A percentile compares a stretch with the other conserved stretches of the same genome.
Conservation (phyloP, 352 stramenopile species). For the Paralagenidium karlingii region DNA sequence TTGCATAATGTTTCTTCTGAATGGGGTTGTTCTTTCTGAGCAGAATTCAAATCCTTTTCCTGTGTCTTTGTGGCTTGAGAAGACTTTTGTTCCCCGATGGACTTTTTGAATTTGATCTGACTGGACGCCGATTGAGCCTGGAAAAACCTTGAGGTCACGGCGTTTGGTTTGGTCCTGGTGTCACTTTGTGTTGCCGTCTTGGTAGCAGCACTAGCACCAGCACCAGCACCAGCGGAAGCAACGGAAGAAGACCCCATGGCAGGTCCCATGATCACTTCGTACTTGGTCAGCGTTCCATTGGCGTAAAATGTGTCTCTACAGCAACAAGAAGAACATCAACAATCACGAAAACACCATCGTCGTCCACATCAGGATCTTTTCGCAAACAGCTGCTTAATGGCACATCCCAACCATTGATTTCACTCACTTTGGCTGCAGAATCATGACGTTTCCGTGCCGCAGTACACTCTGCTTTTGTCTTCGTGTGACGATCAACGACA, state of each 20-base stretch:
- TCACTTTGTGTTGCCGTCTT: too few relatives aligned
- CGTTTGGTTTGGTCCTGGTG: too few relatives aligned
- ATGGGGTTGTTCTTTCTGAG: too few relatives aligned
- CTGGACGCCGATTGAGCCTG: background rate
- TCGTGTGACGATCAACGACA: constrained; percentile 55
- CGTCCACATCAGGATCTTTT: constrained; percentile 3
- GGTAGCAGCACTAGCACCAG: too few relatives aligned
- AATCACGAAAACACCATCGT: background rate
- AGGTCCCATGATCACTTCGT: constrained; percentile 63
- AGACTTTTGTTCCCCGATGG: background rate
- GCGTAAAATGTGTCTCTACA: constrained; percentile 62
- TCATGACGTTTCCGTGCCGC: constrained; percentile 53
- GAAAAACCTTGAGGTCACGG: background rate
- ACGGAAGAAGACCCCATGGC: too few relatives aligned
- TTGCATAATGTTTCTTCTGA: too few relatives aligned
- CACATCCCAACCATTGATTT: background rate
- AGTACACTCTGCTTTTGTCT: constrained; percentile 65
- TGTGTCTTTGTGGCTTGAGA: too few relatives aligned
- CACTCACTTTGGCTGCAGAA: constrained; percentile 37
- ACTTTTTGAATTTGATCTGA: background rate
- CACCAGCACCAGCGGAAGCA: too few relatives aligned
- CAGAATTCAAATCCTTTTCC: too few relatives aligned
- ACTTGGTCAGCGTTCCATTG: constrained; percentile 77
- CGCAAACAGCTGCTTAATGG: background rate
- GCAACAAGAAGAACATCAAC: constrained; percentile 1